Conservation (phyloP, 306 rosid species). For the Cucurbita moschata region DNA sequence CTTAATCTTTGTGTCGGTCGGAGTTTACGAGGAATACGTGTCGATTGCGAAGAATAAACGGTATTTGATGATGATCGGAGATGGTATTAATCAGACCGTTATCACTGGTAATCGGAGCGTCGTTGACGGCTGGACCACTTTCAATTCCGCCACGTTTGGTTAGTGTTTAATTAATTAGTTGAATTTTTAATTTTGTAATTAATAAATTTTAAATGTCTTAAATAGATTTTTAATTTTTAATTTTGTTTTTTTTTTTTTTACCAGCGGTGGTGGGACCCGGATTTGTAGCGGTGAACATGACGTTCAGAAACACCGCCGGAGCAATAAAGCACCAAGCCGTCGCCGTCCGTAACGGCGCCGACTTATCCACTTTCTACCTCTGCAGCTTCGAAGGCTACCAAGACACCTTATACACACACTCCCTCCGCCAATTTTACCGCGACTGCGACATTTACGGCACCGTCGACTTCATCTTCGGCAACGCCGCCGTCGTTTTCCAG, state of each 20-base stretch:
- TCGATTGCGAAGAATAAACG: constrained; percentile 48
- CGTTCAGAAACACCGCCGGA: constrained; percentile 71
- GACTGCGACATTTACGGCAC: constrained; percentile 78
- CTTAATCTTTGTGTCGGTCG: constrained; percentile 64
- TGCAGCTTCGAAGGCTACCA: constrained; percentile 83
- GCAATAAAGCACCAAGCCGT: constrained; percentile 70
- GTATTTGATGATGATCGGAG: constrained; percentile 72
- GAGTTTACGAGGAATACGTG: constrained; percentile 66
- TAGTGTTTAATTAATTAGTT: neutral
- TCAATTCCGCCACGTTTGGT: constrained; percentile 85
- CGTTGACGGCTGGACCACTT: constrained; percentile 73
- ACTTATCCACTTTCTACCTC: constrained; percentile 47
- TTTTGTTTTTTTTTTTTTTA: no score
- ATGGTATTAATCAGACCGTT: constrained; percentile 64
- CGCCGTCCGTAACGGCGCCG: constrained; percentile 59
- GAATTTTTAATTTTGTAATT: no score
- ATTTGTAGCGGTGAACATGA: constrained; percentile 61
- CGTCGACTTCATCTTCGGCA: constrained; percentile 87
- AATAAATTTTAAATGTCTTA: no score
- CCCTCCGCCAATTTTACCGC: constrained; percentile 65
- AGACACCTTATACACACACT: constrained; percentile 65
- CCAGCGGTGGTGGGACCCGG: constrained; percentile 54
- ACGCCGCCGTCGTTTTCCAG: constrained; percentile 75
- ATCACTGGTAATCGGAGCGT: constrained; percentile 75
- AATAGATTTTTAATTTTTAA: no score